These are phyloP conservation scores for Avena atlantica DNA, from an alignment of 176 grass and related monocot genomes.

Conservation along the genomic window DNA sequence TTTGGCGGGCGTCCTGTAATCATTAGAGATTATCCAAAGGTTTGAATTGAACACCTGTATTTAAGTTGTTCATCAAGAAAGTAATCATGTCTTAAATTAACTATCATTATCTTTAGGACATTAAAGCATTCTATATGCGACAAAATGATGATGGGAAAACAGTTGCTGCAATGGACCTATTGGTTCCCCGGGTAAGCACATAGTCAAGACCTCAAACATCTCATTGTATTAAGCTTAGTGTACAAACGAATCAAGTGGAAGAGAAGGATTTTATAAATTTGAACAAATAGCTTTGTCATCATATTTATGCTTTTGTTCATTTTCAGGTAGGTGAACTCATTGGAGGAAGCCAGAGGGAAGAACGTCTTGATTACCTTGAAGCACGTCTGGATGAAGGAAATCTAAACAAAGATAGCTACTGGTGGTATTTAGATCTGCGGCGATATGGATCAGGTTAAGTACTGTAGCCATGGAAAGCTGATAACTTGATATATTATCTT, in stretches of 20 bases:
- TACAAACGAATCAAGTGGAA: slow-evolving; percentile 23
- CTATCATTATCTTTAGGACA: slow-evolving; percentile 66
- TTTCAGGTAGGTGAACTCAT: slow-evolving; percentile 92
- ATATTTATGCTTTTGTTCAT: slow-evolving; percentile 39
- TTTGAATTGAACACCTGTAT: slow-evolving; percentile 29
- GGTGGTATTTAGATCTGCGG: slow-evolving; percentile 96
- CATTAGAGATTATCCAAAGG: slow-evolving; percentile 99
- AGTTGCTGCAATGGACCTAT: slow-evolving; percentile 94
- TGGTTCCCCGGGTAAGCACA: slow-evolving; percentile 86
- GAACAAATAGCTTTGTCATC: not conserved
- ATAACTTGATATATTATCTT: slow-evolving; percentile 12
- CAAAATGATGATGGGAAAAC: slow-evolving; percentile 95
- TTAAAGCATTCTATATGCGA: slow-evolving; percentile 99
- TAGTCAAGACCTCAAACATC: slow-evolving; percentile 22
- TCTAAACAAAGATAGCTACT: slow-evolving; percentile 91
- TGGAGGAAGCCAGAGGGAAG: slow-evolving; percentile 99
- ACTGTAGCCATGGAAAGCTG: not conserved
- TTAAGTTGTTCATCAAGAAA: slow-evolving; percentile 25
- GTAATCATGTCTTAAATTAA: not conserved
- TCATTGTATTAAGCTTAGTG: slow-evolving; percentile 24
- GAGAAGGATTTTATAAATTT: slow-evolving; percentile 32
- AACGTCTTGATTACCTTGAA: slow-evolving; percentile 90
- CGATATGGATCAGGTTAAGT: slow-evolving; percentile 92
- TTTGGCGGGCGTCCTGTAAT: slow-evolving; percentile 92
- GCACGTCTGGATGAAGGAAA: slow-evolving; percentile 81